These are phyloP conservation scores for Cercospora sp. DNA, from an alignment of 2,329 filamentous ascomycete genomes.

Conservation along the genomic window DNA sequence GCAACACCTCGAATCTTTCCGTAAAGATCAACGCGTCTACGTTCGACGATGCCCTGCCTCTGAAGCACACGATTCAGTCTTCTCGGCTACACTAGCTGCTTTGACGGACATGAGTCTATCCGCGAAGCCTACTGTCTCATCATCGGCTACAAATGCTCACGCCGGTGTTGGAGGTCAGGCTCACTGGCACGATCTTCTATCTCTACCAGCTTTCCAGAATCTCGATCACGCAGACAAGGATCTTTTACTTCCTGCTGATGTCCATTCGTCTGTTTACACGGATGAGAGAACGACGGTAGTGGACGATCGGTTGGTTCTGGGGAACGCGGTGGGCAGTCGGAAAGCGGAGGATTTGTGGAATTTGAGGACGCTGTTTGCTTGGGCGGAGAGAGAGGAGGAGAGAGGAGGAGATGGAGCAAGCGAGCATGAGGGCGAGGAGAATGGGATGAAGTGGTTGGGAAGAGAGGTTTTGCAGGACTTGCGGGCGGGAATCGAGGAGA, in stretches of 20 bases:
- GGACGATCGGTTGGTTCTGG: slow-evolving; percentile 70
- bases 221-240: slow-evolving; percentile 65
- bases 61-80: slow-evolving; percentile 57
- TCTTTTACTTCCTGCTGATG: slow-evolving; percentile 43
- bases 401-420: not conserved
- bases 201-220: slow-evolving; percentile 54
- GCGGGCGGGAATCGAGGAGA: slow-evolving; percentile 52
- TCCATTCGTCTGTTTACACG: slow-evolving; percentile 48
- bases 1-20: slow-evolving; percentile 64
- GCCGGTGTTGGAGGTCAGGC: no score
- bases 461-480: slow-evolving; percentile 58
- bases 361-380: slow-evolving; percentile 64
- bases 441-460: slow-evolving; percentile 55
- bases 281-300: slow-evolving; percentile 63
- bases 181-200: slow-evolving; percentile 72
- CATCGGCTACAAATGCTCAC: not conserved
- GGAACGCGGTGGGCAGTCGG: slow-evolving; percentile 44
- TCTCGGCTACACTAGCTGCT: slow-evolving; percentile 72
- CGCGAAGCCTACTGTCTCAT: not conserved
- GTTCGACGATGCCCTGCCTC: slow-evolving; percentile 64
- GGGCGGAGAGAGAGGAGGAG: slow-evolving; percentile 55
- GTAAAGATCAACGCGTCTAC: slow-evolving; percentile 69
- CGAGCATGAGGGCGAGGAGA: not conserved
- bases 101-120: slow-evolving; percentile 61
- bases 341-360: slow-evolving; percentile 62